Evolutionary conservation across 768 basidiomycete species (phyloP).

Genomic region (Russula sp.): DNA sequence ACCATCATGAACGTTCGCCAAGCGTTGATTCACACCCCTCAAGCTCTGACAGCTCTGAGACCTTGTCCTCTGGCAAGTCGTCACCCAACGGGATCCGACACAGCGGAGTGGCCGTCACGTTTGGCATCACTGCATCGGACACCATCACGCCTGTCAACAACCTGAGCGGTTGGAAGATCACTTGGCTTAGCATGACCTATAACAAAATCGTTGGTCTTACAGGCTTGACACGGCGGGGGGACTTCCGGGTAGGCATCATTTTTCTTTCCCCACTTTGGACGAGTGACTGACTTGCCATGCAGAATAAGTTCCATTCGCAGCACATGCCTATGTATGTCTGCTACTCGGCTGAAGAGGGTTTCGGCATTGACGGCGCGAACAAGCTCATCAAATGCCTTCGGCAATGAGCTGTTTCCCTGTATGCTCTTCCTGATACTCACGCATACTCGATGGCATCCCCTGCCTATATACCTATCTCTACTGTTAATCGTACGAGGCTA

Average conservation of each 20-base stretch:
- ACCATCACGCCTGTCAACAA: slow-evolving; percentile 44
- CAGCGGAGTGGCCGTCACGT: slow-evolving; percentile 42
- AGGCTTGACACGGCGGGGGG: slow-evolving; percentile 43
- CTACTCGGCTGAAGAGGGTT: slow-evolving; percentile 46
- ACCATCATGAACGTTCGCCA: slow-evolving; percentile 10
- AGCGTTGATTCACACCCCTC: slow-evolving; percentile 18
- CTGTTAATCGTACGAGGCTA: background rate
- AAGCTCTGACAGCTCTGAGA: slow-evolving; percentile 2
- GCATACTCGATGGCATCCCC: background rate
- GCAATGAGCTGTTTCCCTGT: slow-evolving; percentile 11
- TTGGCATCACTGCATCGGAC: slow-evolving; percentile 48
- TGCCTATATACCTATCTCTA: background rate
- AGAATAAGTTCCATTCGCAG: slow-evolving; percentile 48
- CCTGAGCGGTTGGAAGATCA: slow-evolving; percentile 48
- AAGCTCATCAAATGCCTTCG: slow-evolving; percentile 40
- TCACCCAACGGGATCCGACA: slow-evolving; percentile 27
- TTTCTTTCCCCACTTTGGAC: too few species aligned
- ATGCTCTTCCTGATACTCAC: background rate
- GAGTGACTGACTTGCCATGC: slow-evolving; percentile 5
- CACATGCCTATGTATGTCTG: slow-evolving; percentile 50
- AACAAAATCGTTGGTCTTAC: slow-evolving; percentile 41
- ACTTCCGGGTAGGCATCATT: slow-evolving; percentile 43
- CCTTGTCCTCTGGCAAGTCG: slow-evolving; percentile 16
- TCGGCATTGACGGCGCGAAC: slow-evolving; percentile 47
- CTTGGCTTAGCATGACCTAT: slow-evolving; percentile 45